phyloP scores from a whole-genome alignment of 75 land plant species.

The Selaginella tamariscina region DNA sequence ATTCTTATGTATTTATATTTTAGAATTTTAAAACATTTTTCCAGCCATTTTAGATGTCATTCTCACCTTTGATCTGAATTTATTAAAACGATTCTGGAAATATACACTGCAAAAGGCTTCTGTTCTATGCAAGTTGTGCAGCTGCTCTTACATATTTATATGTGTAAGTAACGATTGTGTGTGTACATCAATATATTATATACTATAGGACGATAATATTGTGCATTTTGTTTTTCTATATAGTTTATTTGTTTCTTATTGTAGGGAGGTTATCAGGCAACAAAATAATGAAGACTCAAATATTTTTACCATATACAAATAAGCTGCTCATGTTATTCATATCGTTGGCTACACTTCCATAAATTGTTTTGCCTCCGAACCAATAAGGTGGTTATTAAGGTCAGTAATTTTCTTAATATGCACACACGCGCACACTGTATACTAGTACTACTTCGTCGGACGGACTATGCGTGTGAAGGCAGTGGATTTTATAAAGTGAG shows the following conservation, averaged over 20 bases:
- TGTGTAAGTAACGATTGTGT: no score
- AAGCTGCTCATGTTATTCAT: background rate
- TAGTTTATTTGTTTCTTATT: no score
- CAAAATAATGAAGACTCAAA: background rate
- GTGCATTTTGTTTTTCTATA: background rate
- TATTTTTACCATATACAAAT: background rate
- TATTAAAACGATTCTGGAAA: no score
- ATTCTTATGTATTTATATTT: background rate
- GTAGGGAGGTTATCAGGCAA: no score
- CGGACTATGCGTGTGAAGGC: background rate
- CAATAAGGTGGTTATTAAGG: background rate
- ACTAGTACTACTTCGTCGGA: background rate
- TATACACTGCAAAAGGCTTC: background rate
- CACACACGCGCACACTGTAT: no score
- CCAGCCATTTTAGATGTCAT: background rate
- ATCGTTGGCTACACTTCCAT: background rate
- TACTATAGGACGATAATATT: no score
- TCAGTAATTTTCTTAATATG: background rate
- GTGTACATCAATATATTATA: no score
- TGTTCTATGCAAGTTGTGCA: background rate
- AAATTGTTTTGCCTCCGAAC: background rate
- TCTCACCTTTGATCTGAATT: background rate
- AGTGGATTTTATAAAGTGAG: background rate
- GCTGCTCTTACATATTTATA: background rate
- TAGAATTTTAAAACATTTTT: no score